These are phyloP conservation scores for Thalia dealbata DNA, from an alignment of 176 grass and related monocot genomes.

Conservation along the genomic window DNA sequence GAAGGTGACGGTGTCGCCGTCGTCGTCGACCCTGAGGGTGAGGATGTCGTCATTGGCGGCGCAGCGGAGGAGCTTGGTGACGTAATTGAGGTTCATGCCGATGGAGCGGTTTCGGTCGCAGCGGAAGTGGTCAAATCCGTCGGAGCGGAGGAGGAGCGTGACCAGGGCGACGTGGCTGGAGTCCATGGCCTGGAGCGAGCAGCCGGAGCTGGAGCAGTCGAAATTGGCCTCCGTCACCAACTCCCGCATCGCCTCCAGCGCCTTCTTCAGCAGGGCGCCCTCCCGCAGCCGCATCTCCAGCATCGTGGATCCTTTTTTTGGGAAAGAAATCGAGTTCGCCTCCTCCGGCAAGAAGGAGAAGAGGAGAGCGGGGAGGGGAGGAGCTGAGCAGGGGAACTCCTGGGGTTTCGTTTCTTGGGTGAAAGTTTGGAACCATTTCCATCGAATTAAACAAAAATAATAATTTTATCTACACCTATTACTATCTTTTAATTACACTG, in stretches of 20 bases:
- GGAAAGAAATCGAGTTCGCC: too few relatives aligned
- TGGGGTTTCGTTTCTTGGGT: too few relatives aligned
- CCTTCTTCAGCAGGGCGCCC: conserved; percentile 9
- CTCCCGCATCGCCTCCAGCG: conserved; percentile 9
- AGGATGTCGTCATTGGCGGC: conserved; percentile 7
- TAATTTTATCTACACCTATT: too few relatives aligned
- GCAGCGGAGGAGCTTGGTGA: conserved; percentile 10
- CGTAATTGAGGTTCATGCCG: conserved; percentile 8
- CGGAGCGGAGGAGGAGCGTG: conserved; percentile 2
- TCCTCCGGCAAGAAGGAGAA: too few relatives aligned
- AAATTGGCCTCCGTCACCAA: conserved; percentile 11
- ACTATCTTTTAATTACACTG: too few relatives aligned
- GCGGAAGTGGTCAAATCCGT: conserved; percentile 11
- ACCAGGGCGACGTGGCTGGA: conserved; percentile 11
- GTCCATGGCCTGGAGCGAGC: conserved; percentile 16
- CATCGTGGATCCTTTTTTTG: too few relatives aligned
- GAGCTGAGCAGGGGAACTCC: too few relatives aligned
- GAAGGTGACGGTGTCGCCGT: conserved; percentile 7
- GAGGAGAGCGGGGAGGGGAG: too few relatives aligned
- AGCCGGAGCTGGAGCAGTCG: not conserved
- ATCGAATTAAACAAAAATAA: too few relatives aligned
- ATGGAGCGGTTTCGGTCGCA: conserved; percentile 12
- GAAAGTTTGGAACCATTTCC: too few relatives aligned
- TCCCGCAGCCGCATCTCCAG: conserved; percentile 5
- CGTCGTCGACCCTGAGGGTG: conserved; percentile 6